phyloP scores from a whole-genome alignment of 2,329 filamentous ascomycete genomes.

The Stylonectria norvegica region DNA sequence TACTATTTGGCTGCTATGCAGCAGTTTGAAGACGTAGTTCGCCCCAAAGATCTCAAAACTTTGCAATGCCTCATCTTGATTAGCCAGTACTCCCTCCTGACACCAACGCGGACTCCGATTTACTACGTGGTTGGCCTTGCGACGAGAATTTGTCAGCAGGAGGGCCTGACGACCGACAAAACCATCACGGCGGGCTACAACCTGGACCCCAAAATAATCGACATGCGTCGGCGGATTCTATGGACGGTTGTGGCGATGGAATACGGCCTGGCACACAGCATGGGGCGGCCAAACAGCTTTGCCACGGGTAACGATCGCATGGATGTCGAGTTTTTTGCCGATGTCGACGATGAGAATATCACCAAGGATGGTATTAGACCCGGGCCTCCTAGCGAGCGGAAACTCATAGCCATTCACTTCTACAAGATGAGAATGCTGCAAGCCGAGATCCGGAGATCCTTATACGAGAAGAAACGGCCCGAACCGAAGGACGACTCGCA shows the following conservation, averaged over 20 bases:
- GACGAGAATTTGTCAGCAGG: constrained; percentile 80
- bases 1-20: constrained; percentile 90
- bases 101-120: constrained; percentile 84
- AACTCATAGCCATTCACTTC: constrained; percentile 87
- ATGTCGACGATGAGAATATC: constrained; percentile 80
- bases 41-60: constrained; percentile 85
- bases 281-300: constrained; percentile 83
- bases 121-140: constrained; percentile 92
- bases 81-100: constrained; percentile 86
- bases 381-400: constrained; percentile 72
- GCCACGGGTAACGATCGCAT: constrained; percentile 78
- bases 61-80: constrained; percentile 86
- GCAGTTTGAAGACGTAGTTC: constrained; percentile 76
- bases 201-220: constrained; percentile 71
- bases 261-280: constrained; percentile 77
- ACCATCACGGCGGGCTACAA: constrained; percentile 67
- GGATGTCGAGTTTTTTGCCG: constrained; percentile 80
- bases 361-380: constrained; percentile 70
- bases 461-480: constrained; percentile 80
- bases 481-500: constrained; percentile 76
- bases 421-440: constrained; percentile 87
- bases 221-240: constrained; percentile 83
- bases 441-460: constrained; percentile 77
- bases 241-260: constrained; percentile 92
- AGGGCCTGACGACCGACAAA: constrained; percentile 84